Base-by-base conservation (phyloP, 2,329 filamentous ascomycete species). In the Cytospora piceae region DNA sequence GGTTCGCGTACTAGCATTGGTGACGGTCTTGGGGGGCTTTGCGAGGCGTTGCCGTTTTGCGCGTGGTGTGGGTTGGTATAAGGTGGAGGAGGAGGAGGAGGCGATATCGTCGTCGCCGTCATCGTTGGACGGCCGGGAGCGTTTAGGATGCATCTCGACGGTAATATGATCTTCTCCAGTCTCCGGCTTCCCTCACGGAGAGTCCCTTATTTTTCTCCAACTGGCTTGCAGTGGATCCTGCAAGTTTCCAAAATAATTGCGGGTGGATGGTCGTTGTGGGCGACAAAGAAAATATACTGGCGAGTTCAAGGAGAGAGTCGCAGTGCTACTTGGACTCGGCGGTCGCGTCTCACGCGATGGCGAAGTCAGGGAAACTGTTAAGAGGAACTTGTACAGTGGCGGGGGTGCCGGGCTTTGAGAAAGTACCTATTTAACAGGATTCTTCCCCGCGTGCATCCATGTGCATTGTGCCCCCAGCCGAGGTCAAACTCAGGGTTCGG, bases 121-220 rank as follows among this genome's bases (percentile, higher is more conserved):
- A 31, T 57, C 27, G 29, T 57, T 27, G 20, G 27, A 31, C 46
- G 58, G 52, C 29, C 58, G 52, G 14, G 55, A 46, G 42, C 64
- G 66, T 51, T 66, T 68, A 6, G 37, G 31, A 37, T 60, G 49
- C 66, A 67, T 67, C 31, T 49, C n/a, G 46, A 49, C n/a, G n/a
- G 11, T 49, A n/a, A 6, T 1, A 1, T 46, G 20, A 12, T 3
- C n/a, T 20, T 39, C 17, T 4, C 17, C 31, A 14, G 12, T 22
- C n/a, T 49, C 53, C 20, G 11, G 20, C 34, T n/a, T 62, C 39
- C 15, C 24, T 42, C 31, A 3, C 31, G 7, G 15, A 54, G 39
- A 24, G n/a, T 51, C 37, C 39, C 29, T 31, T 24, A 9, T 24
- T 14, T 37, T 24, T 49, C n/a, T 24, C 11, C n/a, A 24, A n/a